These are phyloP conservation scores for Triticum turgidum DNA, from an alignment of 176 grass and related monocot genomes.

Conservation along the genomic window DNA sequence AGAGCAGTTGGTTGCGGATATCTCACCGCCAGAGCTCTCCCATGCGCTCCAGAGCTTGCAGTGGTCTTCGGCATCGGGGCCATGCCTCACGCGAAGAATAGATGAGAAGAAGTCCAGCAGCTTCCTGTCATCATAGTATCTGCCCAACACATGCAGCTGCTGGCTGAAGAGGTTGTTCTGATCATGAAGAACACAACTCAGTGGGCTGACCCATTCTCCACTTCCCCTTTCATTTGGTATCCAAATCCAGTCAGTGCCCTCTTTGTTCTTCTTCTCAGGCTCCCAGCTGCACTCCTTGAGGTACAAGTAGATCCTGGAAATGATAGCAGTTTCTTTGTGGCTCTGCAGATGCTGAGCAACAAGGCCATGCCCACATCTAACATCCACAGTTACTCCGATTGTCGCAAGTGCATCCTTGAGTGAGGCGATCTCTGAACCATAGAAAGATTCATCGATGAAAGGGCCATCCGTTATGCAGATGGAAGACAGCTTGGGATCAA, in stretches of 20 bases:
- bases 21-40: slow-evolving; percentile 32
- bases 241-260: slow-evolving; percentile 46
- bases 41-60: slow-evolving; percentile 55
- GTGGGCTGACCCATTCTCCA: slow-evolving; percentile 56
- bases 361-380: slow-evolving; percentile 13
- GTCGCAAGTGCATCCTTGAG: slow-evolving; percentile 37
- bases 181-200: slow-evolving; percentile 48
- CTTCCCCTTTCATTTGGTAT: slow-evolving; percentile 19
- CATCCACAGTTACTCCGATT: slow-evolving; percentile 53
- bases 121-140: slow-evolving; percentile 46
- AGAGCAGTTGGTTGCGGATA: slow-evolving; percentile 39
- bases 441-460: slow-evolving; percentile 74
- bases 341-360: slow-evolving; percentile 43
- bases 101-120: slow-evolving; percentile 47
- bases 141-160: slow-evolving; percentile 49
- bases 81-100: slow-evolving; percentile 34
- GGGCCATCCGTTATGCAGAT: slow-evolving; percentile 49
- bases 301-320: slow-evolving; percentile 56
- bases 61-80: slow-evolving; percentile 43
- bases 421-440: slow-evolving; percentile 36
- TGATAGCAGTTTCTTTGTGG: slow-evolving; percentile 40
- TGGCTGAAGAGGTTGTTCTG: slow-evolving; percentile 39
- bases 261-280: slow-evolving; percentile 21
- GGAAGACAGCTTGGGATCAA: slow-evolving; percentile 42
- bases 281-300: slow-evolving; percentile 44